These are phyloP conservation scores for Alternaria viburni DNA, from an alignment of 2,329 filamentous ascomycete species.

Conservation along the genomic window DNA sequence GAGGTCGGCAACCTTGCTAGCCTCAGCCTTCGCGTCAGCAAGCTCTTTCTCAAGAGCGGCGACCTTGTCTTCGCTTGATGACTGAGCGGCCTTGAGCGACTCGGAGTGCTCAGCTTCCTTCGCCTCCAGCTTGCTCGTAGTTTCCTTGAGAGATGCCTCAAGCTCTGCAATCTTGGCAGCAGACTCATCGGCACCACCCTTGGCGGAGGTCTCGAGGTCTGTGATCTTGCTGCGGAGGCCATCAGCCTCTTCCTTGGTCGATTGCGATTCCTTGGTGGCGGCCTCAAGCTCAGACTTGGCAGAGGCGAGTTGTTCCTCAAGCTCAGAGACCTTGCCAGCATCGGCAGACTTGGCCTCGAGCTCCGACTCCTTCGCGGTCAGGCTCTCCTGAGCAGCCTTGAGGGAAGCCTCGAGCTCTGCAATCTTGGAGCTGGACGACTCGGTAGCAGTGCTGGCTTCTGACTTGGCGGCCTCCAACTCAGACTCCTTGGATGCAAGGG, in stretches of 20 bases:
- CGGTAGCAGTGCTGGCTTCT: slow-evolving; percentile 22
- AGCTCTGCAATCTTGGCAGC: slow-evolving; percentile 26
- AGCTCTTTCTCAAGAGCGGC: slow-evolving; percentile 25
- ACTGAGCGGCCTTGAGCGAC: slow-evolving; percentile 20
- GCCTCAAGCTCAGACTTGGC: slow-evolving; percentile 24
- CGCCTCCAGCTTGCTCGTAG: slow-evolving; percentile 19
- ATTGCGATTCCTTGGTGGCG: slow-evolving; percentile 18
- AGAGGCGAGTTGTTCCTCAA: slow-evolving; percentile 23
- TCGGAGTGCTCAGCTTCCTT: slow-evolving; percentile 20
- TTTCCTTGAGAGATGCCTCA: slow-evolving; percentile 25
- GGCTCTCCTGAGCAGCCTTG: slow-evolving; percentile 29
- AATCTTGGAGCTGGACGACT: slow-evolving; percentile 28
- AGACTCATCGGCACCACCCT: slow-evolving; percentile 18
- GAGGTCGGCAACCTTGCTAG: slow-evolving; percentile 34
- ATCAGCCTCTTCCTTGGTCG: slow-evolving; percentile 24
- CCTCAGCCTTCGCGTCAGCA: slow-evolving; percentile 28
- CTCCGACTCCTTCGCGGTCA: slow-evolving; percentile 33
- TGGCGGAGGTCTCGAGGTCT: slow-evolving; percentile 25
- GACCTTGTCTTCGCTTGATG: slow-evolving; percentile 17
- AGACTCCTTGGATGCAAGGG: slow-evolving; percentile 15
- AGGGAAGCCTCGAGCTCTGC: slow-evolving; percentile 26
- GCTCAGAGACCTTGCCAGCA: slow-evolving; percentile 23
- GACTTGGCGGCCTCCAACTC: slow-evolving; percentile 24
- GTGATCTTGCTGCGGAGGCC: slow-evolving; percentile 22
- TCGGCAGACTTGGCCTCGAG: slow-evolving; percentile 23